Conservation (phyloP, 2,329 filamentous ascomycete species). For the Cladosporium sp. region DNA sequence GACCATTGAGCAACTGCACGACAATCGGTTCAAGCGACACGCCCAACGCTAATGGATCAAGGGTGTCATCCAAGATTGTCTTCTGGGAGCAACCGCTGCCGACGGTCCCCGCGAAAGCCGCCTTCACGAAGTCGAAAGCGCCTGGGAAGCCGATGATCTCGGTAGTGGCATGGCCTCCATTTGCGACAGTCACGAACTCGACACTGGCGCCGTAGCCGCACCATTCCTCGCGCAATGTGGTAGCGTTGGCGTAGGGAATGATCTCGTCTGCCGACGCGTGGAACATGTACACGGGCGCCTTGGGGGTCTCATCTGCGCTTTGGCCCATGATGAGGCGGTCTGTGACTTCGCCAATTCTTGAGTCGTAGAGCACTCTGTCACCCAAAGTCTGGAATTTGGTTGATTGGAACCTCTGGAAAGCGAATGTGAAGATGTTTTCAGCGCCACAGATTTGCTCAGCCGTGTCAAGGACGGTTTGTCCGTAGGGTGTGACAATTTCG, state of each 20-base stretch:
- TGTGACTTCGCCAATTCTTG: slow-evolving; percentile 19
- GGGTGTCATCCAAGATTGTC: slow-evolving; percentile 17
- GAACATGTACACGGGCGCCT: slow-evolving; percentile 26
- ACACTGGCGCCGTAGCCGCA: slow-evolving; percentile 26
- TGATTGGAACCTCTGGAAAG: slow-evolving; percentile 10
- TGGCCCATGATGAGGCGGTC: slow-evolving; percentile 22
- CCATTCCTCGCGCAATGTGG: slow-evolving; percentile 23
- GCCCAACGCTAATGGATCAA: slow-evolving; percentile 24
- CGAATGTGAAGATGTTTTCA: slow-evolving; percentile 22
- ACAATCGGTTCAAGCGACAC: slow-evolving; percentile 25
- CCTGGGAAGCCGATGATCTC: slow-evolving; percentile 24
- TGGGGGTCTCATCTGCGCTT: slow-evolving; percentile 21
- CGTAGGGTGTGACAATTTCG: slow-evolving; percentile 21
- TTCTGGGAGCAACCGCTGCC: slow-evolving; percentile 16
- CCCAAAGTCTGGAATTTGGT: slow-evolving; percentile 14
- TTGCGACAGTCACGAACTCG: slow-evolving; percentile 23
- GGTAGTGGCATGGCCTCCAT: slow-evolving; percentile 25
- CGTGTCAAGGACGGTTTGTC: slow-evolving; percentile 15
- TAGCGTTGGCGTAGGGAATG: slow-evolving; percentile 27
- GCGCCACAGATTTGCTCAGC: slow-evolving; percentile 22
- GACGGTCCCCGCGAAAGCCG: slow-evolving; percentile 23
- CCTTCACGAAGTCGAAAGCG: slow-evolving; percentile 22
- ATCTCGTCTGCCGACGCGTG: slow-evolving; percentile 26
- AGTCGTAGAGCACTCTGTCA: slow-evolving; percentile 21
- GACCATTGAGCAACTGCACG: slow-evolving; percentile 19